These are phyloP conservation scores for Taiozyma sp. DNA, from an alignment of 1,139 yeast genomes.

Conservation along the genomic window DNA sequence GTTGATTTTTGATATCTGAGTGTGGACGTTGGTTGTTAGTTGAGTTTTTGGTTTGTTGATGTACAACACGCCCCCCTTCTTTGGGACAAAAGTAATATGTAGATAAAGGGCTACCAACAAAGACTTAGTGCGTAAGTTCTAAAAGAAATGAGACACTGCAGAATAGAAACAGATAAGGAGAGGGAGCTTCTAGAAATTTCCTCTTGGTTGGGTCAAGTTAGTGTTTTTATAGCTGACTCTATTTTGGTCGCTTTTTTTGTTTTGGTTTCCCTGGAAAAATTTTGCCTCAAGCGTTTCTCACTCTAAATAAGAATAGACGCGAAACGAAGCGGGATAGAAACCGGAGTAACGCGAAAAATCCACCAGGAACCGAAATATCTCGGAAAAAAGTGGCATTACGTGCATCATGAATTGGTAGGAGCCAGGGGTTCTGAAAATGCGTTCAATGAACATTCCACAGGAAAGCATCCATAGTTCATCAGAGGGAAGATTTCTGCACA, in stretches of 20 bases:
- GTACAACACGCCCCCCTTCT: neutral
- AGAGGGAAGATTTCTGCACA: conserved; percentile 8
- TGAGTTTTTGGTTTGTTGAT: neutral
- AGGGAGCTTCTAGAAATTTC: neutral
- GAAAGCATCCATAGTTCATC: neutral
- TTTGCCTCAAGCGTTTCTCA: neutral
- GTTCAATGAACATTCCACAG: neutral
- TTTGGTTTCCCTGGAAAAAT: neutral
- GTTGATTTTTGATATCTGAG: neutral
- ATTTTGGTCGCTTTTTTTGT: neutral
- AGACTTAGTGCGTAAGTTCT: neutral
- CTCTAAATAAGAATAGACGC: neutral
- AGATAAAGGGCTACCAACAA: neutral
- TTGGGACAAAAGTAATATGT: neutral
- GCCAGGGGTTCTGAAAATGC: neutral
- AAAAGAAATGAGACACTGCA: neutral
- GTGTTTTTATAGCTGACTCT: neutral
- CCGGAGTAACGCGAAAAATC: neutral
- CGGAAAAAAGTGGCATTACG: neutral
- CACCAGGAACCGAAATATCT: neutral
- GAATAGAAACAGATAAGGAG: neutral
- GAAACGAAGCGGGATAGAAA: neutral
- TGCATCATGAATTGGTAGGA: neutral
- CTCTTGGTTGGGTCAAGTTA: neutral
- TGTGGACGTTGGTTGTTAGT: neutral